phyloP scores from a whole-genome alignment of 805 yeast genomes.

The Teunomyces lycoperdinae region DNA sequence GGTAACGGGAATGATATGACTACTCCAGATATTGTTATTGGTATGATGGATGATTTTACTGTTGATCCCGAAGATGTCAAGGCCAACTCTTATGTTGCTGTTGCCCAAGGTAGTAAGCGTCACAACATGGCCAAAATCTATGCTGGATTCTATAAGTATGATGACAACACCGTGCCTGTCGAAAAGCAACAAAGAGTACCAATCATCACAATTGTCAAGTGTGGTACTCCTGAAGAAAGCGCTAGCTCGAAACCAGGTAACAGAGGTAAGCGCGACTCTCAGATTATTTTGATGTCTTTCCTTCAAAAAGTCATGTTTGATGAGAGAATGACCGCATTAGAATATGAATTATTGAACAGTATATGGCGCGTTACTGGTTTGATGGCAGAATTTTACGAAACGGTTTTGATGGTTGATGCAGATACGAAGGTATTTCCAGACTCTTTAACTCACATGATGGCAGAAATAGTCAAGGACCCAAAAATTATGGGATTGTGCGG shows the following conservation, averaged over 20 bases:
- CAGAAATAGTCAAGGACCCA: conserved; percentile 85
- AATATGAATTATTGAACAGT: conserved; percentile 68
- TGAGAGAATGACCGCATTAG: conserved; percentile 91
- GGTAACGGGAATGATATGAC: conserved; percentile 88
- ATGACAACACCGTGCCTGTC: conserved; percentile 66
- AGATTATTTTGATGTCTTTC: conserved; percentile 85
- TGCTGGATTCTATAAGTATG: conserved; percentile 89
- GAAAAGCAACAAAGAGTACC: conserved; percentile 89
- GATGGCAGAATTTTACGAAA: conserved; percentile 78
- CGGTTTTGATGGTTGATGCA: conserved; percentile 90
- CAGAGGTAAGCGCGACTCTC: conserved; percentile 96
- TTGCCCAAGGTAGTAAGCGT: conserved; percentile 89
- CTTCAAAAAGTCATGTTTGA: conserved; percentile 84
- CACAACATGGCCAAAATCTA: conserved; percentile 98
- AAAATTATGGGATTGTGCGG: conserved; percentile 91
- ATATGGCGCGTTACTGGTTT: conserved; percentile 85
- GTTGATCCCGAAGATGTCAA: conserved; percentile 71
- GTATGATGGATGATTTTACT: conserved; percentile 75
- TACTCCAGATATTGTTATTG: conserved; percentile 87
- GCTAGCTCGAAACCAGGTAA: conserved; percentile 74
- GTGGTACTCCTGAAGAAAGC: conserved; percentile 83
- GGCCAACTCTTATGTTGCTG: conserved; percentile 89
- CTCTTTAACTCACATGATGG: conserved; percentile 84
- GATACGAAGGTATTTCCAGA: conserved; percentile 89
- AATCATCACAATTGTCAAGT: conserved; percentile 71